phyloP scores from a whole-genome alignment of 306 rosid species.

The Lotus japonicus region DNA sequence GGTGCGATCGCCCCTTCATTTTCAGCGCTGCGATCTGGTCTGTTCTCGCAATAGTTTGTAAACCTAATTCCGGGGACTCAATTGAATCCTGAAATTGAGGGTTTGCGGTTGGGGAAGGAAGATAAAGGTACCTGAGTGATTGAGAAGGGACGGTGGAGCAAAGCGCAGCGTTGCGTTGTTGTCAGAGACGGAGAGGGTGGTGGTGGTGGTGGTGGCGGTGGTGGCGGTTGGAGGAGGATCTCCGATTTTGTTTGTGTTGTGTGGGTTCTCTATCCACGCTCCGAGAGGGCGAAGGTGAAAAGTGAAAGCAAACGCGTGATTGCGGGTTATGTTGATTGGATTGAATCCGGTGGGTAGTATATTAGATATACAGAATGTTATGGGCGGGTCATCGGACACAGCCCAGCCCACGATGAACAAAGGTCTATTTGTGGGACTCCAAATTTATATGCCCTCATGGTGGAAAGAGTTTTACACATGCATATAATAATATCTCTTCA shows the following conservation, averaged over 20 bases:
- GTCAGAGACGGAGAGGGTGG: background rate
- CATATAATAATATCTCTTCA: too few species aligned
- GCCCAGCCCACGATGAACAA: too few species aligned
- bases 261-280: background rate
- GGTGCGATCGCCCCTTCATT: slow-evolving; percentile 90
- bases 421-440: too few species aligned
- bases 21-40: slow-evolving; percentile 1
- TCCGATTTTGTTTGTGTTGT: background rate
- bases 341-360: too few species aligned
- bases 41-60: background rate
- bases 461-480: too few species aligned
- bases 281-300: background rate
- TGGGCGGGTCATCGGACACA: too few species aligned
- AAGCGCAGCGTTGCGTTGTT: background rate
- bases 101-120: background rate
- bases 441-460: too few species aligned
- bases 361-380: too few species aligned
- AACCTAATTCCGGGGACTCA: background rate
- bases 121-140: background rate
- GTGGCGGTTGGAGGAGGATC: background rate
- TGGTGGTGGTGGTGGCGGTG: too few species aligned
- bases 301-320: background rate
- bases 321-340: background rate
- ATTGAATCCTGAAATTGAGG: background rate
- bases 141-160: background rate